Evolutionary conservation across 306 rosid genomes (phyloP), one percentile per base, ranked within the genome.

Genomic region (Cucumis cinereus): DNA sequence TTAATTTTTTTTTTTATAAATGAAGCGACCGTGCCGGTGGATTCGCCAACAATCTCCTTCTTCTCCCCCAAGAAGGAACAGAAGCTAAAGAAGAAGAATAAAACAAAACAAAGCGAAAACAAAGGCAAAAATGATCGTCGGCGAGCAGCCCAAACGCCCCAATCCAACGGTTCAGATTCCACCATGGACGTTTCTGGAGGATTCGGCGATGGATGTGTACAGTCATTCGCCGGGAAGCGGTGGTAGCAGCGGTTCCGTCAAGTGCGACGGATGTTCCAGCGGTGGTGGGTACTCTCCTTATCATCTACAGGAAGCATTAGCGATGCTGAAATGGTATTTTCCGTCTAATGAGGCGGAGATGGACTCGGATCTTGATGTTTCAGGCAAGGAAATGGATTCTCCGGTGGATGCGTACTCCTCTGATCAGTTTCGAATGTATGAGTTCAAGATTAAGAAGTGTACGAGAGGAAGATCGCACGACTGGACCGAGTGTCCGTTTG

Each of bases 401-500:
- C 90, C 92, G 49, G 85, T 90, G 5, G 97, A 94, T 23, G 93
- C 96, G 0, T 94, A 85, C 85, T 86, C 99, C 16, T 87, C 96
- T 78, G 99, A 94, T 73, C 95, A 94, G 28, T 94, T 94, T 77
- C 84, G 99, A 47, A 94, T 94, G 95, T 92, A 81, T 71, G 99
- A 94, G 95, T 94, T 94, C 83, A 94, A 94, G 78, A 89, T 94
- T 1, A 17, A 96, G 45, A 77, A 89, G 35, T 94, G 99, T 75
- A 86, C 95, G 2, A 85, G 99, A 30, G 99, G 97, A 0, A 82
- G 97, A 79, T 94, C 99, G 1, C 99, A 94, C 35, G 99, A 94
- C 87, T 94, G 99, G 99, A 94, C 99, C 0, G 99, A 94, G 90
- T 94, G 99, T 67, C 99, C 99, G 9, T 94, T 87, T 77, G 99